phyloP scores from a whole-genome alignment of 1,139 yeast genomes.

The Taphrina flavorubra region DNA sequence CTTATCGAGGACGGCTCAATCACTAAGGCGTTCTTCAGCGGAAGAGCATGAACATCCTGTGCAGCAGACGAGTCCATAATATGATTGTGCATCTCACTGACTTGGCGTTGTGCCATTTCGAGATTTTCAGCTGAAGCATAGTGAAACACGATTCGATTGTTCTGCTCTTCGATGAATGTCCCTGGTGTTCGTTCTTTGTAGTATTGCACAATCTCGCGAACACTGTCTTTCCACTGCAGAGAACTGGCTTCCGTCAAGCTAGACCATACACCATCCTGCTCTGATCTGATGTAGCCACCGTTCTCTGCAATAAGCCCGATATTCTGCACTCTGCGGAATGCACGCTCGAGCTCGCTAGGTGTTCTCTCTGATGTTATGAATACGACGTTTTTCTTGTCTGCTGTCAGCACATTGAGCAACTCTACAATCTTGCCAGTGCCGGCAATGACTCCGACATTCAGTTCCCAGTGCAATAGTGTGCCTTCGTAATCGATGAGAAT shows the following conservation, averaged over 20 bases:
- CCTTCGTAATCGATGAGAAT: slow-evolving; percentile 49
- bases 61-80: slow-evolving; percentile 74
- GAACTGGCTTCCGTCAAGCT: slow-evolving; percentile 64
- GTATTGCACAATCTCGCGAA: slow-evolving; percentile 65
- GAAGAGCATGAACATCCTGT: slow-evolving; percentile 76
- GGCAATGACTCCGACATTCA: slow-evolving; percentile 46
- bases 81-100: slow-evolving; percentile 87
- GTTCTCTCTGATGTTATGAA: slow-evolving; percentile 59
- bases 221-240: slow-evolving; percentile 66
- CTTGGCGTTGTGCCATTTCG: slow-evolving; percentile 67
- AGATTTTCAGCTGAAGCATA: slow-evolving; percentile 73
- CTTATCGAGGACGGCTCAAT: slow-evolving; percentile 61
- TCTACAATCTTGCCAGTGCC: slow-evolving; percentile 51
- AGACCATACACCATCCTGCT: slow-evolving; percentile 61
- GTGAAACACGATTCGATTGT: slow-evolving; percentile 74
- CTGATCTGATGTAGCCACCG: slow-evolving; percentile 63
- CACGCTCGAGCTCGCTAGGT: slow-evolving; percentile 56
- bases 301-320: slow-evolving; percentile 88
- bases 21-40: slow-evolving; percentile 70
- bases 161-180: slow-evolving; percentile 71
- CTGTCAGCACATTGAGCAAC: slow-evolving; percentile 57
- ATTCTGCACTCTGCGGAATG: slow-evolving; percentile 69
- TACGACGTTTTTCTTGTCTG: slow-evolving; percentile 66
- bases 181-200: slow-evolving; percentile 83
- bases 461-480: slow-evolving; percentile 45